These are phyloP conservation scores for Fraxinus sp. DNA, from an alignment of 305 asterid species.

Conservation along the genomic window DNA sequence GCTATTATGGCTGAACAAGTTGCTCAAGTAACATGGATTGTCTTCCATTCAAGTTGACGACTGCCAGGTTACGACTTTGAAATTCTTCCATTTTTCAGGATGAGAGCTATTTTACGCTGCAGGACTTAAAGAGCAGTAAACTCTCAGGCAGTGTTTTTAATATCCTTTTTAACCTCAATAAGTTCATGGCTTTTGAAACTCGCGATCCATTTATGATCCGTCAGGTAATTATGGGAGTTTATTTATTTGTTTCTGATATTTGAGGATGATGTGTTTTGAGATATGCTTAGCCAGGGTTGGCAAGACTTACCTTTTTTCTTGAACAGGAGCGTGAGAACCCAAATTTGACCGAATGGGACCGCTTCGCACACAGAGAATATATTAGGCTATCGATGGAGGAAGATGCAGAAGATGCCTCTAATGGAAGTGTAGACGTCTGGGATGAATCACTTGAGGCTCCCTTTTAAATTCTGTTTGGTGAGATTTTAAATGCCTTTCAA, in stretches of 20 bases:
- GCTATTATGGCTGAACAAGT: conserved; percentile 19
- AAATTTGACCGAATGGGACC: conserved; percentile 96
- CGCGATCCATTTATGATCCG: conserved; percentile 98
- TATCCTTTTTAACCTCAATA: conserved; percentile 93
- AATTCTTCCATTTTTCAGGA: conserved; percentile 58
- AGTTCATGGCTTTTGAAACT: conserved; percentile 98
- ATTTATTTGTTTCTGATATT: conserved; percentile 9
- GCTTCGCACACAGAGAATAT: conserved; percentile 98
- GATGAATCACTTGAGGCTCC: conserved; percentile 99
- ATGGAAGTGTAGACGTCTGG: conserved; percentile 99
- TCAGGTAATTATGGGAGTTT: conserved; percentile 52
- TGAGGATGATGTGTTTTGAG: conserved; percentile 15
- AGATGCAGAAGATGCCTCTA: conserved; percentile 99
- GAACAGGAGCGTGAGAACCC: conserved; percentile 98
- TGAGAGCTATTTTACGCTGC: conserved; percentile 68
- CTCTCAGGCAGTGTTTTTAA: conserved; percentile 90
- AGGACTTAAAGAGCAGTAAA: conserved; percentile 78
- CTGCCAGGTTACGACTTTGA: conserved; percentile 8
- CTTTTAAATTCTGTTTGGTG: conserved; percentile 62
- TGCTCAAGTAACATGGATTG: not conserved
- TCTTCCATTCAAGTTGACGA: not conserved
- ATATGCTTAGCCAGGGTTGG: conserved; percentile 8
- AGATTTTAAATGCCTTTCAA: conserved; percentile 25
- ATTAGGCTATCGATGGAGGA: conserved; percentile 99
- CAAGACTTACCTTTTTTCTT: conserved; percentile 15